Evolutionary conservation across 108 stramenopile species (phyloP).

Genomic region (Hondaea fermentalgiana): DNA sequence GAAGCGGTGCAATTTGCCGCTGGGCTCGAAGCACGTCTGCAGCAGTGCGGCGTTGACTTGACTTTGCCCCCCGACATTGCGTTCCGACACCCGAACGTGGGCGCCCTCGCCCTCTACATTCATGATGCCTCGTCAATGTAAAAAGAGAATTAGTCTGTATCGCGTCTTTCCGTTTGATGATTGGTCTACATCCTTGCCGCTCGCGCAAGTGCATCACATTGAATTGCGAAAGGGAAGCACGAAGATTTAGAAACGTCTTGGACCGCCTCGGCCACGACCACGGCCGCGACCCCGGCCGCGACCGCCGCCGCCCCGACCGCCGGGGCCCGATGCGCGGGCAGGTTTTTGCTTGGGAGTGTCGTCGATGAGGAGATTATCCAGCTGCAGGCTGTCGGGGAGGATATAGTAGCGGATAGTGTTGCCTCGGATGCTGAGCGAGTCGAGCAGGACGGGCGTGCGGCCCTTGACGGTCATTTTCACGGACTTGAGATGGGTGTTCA

Average conservation of each 20-base stretch:
- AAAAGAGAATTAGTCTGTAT: too few species aligned
- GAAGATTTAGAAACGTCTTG: neutral
- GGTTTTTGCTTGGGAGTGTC: constrained; percentile 73
- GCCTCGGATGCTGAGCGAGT: constrained; percentile 82
- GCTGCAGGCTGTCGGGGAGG: constrained; percentile 89
- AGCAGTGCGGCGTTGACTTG: neutral
- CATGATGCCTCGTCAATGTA: neutral
- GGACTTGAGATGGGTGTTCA: constrained; percentile 96
- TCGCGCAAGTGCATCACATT: too few species aligned
- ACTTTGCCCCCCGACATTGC: neutral
- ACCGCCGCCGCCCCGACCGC: constrained; percentile 17
- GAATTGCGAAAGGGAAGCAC: neutral
- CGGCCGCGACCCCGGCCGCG: constrained; percentile 20
- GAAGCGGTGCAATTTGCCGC: neutral
- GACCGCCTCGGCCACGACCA: neutral
- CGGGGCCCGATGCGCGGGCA: neutral
- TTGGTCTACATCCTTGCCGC: too few species aligned
- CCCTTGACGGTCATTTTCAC: constrained; percentile 81
- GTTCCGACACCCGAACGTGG: neutral
- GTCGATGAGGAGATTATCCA: constrained; percentile 90
- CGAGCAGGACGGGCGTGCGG: constrained; percentile 74
- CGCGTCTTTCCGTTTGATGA: too few species aligned
- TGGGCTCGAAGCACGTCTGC: neutral
- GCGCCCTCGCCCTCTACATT: neutral
- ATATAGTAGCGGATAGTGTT: constrained; percentile 85